Evolutionary conservation across 2,329 filamentous ascomycete genomes (phyloP).

Genomic region (Curvularia spicifera): DNA sequence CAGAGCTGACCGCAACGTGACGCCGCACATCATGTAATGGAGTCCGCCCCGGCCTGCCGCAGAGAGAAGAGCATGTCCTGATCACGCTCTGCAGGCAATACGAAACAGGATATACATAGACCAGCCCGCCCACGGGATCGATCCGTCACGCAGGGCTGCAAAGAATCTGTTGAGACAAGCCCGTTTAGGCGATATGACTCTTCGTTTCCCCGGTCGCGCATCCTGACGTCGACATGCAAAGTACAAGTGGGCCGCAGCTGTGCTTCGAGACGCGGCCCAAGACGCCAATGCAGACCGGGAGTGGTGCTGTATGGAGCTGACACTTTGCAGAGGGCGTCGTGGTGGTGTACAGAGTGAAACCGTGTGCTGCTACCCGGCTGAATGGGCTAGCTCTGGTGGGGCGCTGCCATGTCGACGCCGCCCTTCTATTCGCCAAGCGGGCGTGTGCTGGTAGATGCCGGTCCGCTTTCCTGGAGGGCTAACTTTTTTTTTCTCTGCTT

Average conservation of each 20-base stretch:
- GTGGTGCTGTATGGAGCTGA: constrained; percentile 14
- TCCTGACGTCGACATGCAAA: constrained; percentile 17
- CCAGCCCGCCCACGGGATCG: constrained; percentile 2
- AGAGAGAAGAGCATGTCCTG: constrained; percentile 6
- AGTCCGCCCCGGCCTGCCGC: constrained; percentile 1
- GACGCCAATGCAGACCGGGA: constrained; percentile 2
- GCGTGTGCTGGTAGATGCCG: constrained; percentile 17
- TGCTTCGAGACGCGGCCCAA: constrained; percentile 2
- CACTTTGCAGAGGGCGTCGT: constrained; percentile 17
- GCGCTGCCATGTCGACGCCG: constrained; percentile 14
- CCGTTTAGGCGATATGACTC: constrained; percentile 12
- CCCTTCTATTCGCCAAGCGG: constrained; percentile 15
- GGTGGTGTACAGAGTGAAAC: constrained; percentile 24
- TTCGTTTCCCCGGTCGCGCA: constrained; percentile 2
- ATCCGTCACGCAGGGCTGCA: neutral
- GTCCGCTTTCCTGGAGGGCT: constrained; percentile 27
- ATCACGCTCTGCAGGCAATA: neutral
- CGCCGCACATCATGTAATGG: constrained; percentile 15
- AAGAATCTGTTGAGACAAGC: constrained; percentile 12
- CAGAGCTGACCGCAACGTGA: constrained; percentile 3
- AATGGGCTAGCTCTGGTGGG: constrained; percentile 10
- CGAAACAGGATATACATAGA: neutral
- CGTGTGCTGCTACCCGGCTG: constrained; percentile 14
- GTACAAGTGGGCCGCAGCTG: constrained; percentile 7
- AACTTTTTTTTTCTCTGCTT: constrained; percentile 19